Evolutionary conservation across 1,284 basidiomycete genomes (phyloP).

Genomic region (Leucoagaricus sp.): DNA sequence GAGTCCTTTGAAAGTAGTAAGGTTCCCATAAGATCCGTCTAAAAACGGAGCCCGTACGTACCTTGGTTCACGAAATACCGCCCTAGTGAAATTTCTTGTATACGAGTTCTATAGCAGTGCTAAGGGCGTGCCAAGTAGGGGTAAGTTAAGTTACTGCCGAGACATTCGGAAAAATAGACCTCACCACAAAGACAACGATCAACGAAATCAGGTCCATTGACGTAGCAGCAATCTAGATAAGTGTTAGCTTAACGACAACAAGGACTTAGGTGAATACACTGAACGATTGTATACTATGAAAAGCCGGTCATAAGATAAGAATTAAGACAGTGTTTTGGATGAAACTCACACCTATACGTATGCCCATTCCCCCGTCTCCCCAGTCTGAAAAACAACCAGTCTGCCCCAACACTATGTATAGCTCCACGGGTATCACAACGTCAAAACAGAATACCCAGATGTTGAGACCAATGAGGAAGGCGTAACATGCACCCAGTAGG

Average conservation of each 20-base stretch:
- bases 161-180: constrained; percentile 10
- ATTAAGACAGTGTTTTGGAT: background rate
- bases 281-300: constrained; percentile 30
- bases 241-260: constrained; percentile 5
- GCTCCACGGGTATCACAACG: constrained; percentile 21
- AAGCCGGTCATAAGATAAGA: background rate
- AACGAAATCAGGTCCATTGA: constrained; percentile 35
- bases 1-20: background rate
- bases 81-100: constrained; percentile 24
- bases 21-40: background rate
- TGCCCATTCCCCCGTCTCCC: constrained; percentile 25
- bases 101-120: constrained; percentile 27
- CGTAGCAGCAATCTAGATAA: constrained; percentile 21
- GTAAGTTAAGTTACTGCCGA: background rate
- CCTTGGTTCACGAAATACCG: constrained; percentile 28
- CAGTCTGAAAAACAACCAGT: constrained; percentile 43
- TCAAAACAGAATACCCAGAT: constrained; percentile 36
- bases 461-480: constrained; percentile 30
- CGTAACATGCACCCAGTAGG: constrained; percentile 32
- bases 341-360: constrained; percentile 35
- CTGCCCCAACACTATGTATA: constrained; percentile 23
- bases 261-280: constrained; percentile 13
- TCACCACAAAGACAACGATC: constrained; percentile 30
- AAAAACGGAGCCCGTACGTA: background rate
- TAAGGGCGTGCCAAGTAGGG: constrained; percentile 17